Base-by-base conservation (phyloP, 345 rosid genomes). In the Pseudoturritis turrita region DNA sequence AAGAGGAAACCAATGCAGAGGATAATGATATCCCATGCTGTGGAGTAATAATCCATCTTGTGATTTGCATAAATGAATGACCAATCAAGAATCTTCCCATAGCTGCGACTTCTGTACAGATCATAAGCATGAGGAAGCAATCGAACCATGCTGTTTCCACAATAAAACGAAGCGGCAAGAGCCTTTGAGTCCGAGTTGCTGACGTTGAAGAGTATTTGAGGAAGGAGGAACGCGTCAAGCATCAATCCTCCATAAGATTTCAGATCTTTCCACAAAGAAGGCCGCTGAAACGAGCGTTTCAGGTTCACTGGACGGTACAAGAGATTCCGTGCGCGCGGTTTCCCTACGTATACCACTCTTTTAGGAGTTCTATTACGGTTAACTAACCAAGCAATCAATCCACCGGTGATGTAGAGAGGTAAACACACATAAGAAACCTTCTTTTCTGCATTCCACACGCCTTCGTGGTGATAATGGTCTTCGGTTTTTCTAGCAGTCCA, bases 111-210 rank as follows among this genome's bases (percentile, higher is more conserved):
- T 81, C 92, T 81, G 78, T 84, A 89, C 26, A 94, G 89, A 77
- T 94, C 98, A 65, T 94, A 94, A 12, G 88, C 87, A 68, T 94
- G 98, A 23, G 98, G 97, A 45, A 94, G 79, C 47, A 88, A 31
- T 3, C 86, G 88, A 45, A 89, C 83, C 5, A 88, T 1, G 52
- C 92, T 87, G 73, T 81, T 80, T 52, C 97, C 97, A 1, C 63
- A 8, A 41, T 87, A 94, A 58, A 87, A 91, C 31, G 80, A 50
- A 46, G 72, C 60, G 53, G 95, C 71, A 25, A 94, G 91, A 57
- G 89, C 61, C 61, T 82, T 73, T 66, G 71, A 82, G 2, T 39
- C 77, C 3, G 86, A 77, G 77, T 83, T 80, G 49, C 78, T 77
- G 61, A 89, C n/a, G 68, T 94, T 91, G 78, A 94, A 83, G 44